Evolutionary conservation across 192 early-diverging fungal genomes (phyloP), one percentile per base, ranked within the genome.

Genomic region (Globomyces pollinis-pini): DNA sequence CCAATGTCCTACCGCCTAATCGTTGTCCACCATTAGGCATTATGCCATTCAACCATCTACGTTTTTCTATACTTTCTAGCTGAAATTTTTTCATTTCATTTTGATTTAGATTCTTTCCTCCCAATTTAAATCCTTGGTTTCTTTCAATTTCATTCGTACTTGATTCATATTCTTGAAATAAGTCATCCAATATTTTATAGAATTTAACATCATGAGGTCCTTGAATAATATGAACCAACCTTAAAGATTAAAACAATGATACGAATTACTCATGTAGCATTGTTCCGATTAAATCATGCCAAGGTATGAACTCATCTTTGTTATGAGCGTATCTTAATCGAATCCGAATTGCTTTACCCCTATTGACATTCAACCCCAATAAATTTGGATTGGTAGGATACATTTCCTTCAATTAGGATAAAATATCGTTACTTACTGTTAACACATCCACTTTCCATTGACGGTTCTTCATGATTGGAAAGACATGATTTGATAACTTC

Each of bases 201-300:
- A 62, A 62, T 20, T 62, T 44, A 12, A 35, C 61, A 57, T 62
- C 61, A 28, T 62, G 45, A 9, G 61, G 45, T 13, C 61, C 61
- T 44, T 41, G 45, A 5, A 62, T 36, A 30, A 62, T 3, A 21
- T 35, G 38, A n/a, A 26, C 15, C 15, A 5, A 33, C 12, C 28
- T 54, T 72, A 59, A 13, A 64, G 62, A 31, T 33, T 32, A 57
- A 73, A 47, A 47, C 44, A 7, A 47, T n/a, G n/a, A n/a, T n/a
- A n/a, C n/a, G n/a, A n/a, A n/a, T n/a, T n/a, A 24, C 71, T 89
- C 89, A 57, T 91, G 89, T 26, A 91, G 64, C 79, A 88, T 86
- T 1, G 89, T 90, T 1, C 85, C 86, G 0, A 91, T 45, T 35
- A 89, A 57, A 38, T 77, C 73, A 36, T 86, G 69, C 38, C 79